These are phyloP conservation scores for Amphibolis antarctica DNA, from an alignment of 106 monocot species.

Conservation along the genomic window DNA sequence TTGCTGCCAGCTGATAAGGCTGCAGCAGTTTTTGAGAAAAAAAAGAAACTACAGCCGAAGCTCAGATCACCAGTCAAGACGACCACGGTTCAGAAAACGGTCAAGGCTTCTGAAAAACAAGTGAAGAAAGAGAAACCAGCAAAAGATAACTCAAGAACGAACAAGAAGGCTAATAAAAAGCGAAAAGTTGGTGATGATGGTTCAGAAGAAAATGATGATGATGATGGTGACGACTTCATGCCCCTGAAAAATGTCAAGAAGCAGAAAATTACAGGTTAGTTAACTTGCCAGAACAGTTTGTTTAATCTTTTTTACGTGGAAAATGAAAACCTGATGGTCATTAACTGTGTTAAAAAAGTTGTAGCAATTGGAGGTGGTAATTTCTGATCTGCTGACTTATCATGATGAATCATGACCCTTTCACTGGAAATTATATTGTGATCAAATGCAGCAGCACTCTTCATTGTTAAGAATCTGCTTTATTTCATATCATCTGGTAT, in stretches of 20 bases:
- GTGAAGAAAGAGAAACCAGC: not conserved
- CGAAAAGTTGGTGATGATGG: not conserved
- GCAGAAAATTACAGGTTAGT: constrained; percentile 2
- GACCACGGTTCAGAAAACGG: constrained; percentile 26
- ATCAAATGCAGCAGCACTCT: too few species aligned
- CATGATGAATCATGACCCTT: too few species aligned
- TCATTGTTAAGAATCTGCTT: too few species aligned
- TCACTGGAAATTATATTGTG: too few species aligned
- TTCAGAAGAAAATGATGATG: constrained; percentile 13
- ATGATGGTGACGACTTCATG: constrained; percentile 27
- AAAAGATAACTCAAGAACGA: not conserved
- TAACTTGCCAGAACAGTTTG: too few species aligned
- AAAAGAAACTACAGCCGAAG: constrained; percentile 34
- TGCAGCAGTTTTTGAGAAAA: constrained; percentile 44
- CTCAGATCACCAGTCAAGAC: constrained; percentile 39
- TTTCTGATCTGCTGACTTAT: too few species aligned
- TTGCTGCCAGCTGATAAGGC: constrained; percentile 49
- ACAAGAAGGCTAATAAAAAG: not conserved
- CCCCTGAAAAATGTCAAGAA: constrained; percentile 10
- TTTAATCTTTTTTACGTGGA: too few species aligned
- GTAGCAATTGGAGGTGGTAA: too few species aligned
- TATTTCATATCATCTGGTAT: too few species aligned
- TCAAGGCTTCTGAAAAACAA: not conserved
- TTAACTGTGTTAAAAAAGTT: too few species aligned
- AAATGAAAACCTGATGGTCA: too few species aligned